Evolutionary conservation across 2,329 filamentous ascomycete genomes (phyloP), one percentile per base, ranked within the genome.

Genomic region (Dactylonectria macrodidyma): DNA sequence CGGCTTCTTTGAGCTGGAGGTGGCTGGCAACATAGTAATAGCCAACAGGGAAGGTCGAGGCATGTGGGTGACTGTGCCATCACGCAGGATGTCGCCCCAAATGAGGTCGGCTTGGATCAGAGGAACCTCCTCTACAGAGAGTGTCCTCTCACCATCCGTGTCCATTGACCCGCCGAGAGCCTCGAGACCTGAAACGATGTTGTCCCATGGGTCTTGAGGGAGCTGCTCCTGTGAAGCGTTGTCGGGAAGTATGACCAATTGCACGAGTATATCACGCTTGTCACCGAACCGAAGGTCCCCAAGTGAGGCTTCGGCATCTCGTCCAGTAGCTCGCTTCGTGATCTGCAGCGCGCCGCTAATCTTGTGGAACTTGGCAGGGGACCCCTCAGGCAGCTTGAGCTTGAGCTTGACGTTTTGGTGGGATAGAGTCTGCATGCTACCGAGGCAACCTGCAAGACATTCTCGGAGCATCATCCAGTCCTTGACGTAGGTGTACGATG

Each of bases 381-480:
- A 99, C 22, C 96, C 96, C 83, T 99, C 96, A 0, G 96, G 96
- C 8, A 99, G 85, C 75, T 94, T 93, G 64, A 99, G 89, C 85
- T 97, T 97, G 62, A 99, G 88, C 84, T 97, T 98, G 65, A 97
- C 96, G 77, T 98, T 98, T 80, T 98, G 96, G 79, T 99, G 96
- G n/a, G 96, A 98, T 33, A 94, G 92, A 2, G 94, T 95, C 81
- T 99, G 96, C 78, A 98, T 88, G 14, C 94, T 91, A 54, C 96
- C 96, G 33, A 99, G 85, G 77, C 95, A 98, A 50, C 96, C 96
- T 26, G 95, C 96, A 51, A 98, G 88, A 79, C 96, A 98, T 81
- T 99, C 96, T 33, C 96, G 92, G 41, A 99, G 88, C 95, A 98
- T 99, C 95, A 98, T 98, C 96, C 96, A 99, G 81, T 99, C 96